These are phyloP conservation scores for Spergularia marina DNA, from an alignment of 148 eudicot species.

Conservation along the genomic window DNA sequence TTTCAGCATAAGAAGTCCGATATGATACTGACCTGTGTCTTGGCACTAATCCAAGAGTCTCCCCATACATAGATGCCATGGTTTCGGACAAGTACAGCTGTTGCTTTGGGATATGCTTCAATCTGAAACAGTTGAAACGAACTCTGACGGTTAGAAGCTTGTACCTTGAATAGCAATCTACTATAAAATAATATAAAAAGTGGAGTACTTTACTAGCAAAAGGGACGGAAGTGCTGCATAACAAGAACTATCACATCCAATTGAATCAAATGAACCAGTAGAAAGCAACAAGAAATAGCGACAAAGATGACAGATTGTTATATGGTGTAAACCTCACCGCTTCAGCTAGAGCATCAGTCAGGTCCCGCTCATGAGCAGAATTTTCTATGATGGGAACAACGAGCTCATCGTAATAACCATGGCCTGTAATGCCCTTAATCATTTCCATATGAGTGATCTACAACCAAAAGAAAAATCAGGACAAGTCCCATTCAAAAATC, in stretches of 20 bases:
- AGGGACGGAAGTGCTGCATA: neutral
- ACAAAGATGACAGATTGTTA: neutral
- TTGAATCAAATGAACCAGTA: neutral
- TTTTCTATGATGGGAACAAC: conserved; percentile 96
- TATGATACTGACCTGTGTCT: conserved; percentile 74
- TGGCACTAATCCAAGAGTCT: conserved; percentile 97
- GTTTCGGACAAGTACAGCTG: conserved; percentile 96
- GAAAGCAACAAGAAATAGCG: neutral
- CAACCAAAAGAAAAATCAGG: conserved; percentile 6
- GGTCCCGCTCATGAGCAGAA: conserved; percentile 89
- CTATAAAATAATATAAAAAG: neutral
- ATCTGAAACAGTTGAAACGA: conserved; percentile 45
- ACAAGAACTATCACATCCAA: neutral
- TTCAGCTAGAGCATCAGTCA: conserved; percentile 87
- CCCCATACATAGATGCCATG: conserved; percentile 98
- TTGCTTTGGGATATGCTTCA: conserved; percentile 92
- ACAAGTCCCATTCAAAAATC: conserved; percentile 1
- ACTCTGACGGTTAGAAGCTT: conserved; percentile 12
- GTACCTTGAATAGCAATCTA: neutral
- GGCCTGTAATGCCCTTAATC: conserved; percentile 98
- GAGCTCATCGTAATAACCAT: conserved; percentile 96
- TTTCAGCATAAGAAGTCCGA: neutral
- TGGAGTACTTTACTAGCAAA: neutral
- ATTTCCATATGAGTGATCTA: conserved; percentile 99
- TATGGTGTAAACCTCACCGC: conserved; percentile 56